phyloP scores from a whole-genome alignment of 1,284 basidiomycete genomes.

The Tremellales sp. region DNA sequence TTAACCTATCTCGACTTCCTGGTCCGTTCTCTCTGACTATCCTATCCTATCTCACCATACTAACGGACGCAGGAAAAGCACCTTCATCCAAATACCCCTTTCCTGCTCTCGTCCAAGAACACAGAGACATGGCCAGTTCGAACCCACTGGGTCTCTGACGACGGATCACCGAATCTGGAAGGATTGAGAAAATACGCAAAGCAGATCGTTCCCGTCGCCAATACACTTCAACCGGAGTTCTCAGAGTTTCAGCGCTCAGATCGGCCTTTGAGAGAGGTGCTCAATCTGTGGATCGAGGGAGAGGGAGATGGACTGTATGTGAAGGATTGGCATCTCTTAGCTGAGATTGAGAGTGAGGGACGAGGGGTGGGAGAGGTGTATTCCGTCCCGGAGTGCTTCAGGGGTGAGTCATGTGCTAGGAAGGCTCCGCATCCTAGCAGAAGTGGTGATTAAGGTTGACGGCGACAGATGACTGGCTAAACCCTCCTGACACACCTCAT shows the following conservation, averaged over 20 bases:
- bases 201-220: constrained; percentile 45
- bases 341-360: constrained; percentile 30
- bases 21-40: no score
- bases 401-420: constrained; percentile 32
- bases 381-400: constrained; percentile 49
- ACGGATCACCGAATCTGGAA: constrained; percentile 11
- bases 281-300: constrained; percentile 46
- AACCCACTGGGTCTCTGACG: not conserved
- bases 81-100: constrained; percentile 38
- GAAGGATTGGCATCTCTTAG: constrained; percentile 57
- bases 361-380: constrained; percentile 47
- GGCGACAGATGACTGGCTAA: constrained; percentile 54
- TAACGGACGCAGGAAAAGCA: constrained; percentile 39
- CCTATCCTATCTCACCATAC: no score
- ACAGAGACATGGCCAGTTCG: constrained; percentile 27
- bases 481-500: constrained; percentile 33
- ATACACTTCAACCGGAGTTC: constrained; percentile 34
- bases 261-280: constrained; percentile 42
- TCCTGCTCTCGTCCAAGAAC: constrained; percentile 26
- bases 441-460: no score
- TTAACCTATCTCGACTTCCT: constrained; percentile 20
- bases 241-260: constrained; percentile 45
- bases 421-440: no score
- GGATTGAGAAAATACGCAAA: constrained; percentile 31
- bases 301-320: constrained; percentile 48